Evolutionary conservation across 352 stramenopile species (phyloP).

Genomic region (Thraustochytrium striatum): DNA sequence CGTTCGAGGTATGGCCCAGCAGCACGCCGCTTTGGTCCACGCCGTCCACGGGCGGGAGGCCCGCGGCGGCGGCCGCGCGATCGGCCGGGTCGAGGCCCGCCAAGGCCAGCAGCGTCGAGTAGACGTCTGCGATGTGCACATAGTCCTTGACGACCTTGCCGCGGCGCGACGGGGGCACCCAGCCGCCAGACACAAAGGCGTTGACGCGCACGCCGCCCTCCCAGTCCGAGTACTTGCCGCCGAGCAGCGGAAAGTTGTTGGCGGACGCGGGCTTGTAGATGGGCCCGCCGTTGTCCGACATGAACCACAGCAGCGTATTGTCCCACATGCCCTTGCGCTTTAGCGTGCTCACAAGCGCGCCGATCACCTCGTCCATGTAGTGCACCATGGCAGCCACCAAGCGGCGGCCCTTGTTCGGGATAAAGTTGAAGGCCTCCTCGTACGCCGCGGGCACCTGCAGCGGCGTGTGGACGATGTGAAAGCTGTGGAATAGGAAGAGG

Average conservation of each 20-base stretch:
- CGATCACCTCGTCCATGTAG: slow-evolving; percentile 52
- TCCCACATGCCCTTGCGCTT: slow-evolving; percentile 50
- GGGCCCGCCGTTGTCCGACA: slow-evolving; percentile 55
- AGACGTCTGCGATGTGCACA: slow-evolving; percentile 49
- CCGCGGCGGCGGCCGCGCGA: background rate
- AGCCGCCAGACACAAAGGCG: slow-evolving; percentile 53
- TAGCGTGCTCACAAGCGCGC: slow-evolving; percentile 43
- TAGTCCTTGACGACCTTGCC: slow-evolving; percentile 32
- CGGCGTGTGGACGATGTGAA: slow-evolving; percentile 52
- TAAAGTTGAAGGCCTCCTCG: slow-evolving; percentile 52
- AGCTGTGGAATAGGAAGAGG: slow-evolving; percentile 55
- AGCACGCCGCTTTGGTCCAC: slow-evolving; percentile 21
- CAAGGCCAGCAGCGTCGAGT: slow-evolving; percentile 50
- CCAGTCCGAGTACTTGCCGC: slow-evolving; percentile 56
- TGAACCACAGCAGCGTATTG: slow-evolving; percentile 55
- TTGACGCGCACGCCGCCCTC: slow-evolving; percentile 54
- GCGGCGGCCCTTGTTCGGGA: slow-evolving; percentile 13
- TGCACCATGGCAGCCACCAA: slow-evolving; percentile 54
- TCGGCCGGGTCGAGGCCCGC: slow-evolving; percentile 46
- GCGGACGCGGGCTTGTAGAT: background rate
- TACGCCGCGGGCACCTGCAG: slow-evolving; percentile 53
- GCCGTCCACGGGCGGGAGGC: slow-evolving; percentile 50
- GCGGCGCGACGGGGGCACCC: slow-evolving; percentile 32
- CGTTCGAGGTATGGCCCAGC: slow-evolving; percentile 45
- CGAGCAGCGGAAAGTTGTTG: slow-evolving; percentile 55